Conservation (phyloP, 495 filamentous ascomycete genomes). For the Xylaria intraflava region DNA sequence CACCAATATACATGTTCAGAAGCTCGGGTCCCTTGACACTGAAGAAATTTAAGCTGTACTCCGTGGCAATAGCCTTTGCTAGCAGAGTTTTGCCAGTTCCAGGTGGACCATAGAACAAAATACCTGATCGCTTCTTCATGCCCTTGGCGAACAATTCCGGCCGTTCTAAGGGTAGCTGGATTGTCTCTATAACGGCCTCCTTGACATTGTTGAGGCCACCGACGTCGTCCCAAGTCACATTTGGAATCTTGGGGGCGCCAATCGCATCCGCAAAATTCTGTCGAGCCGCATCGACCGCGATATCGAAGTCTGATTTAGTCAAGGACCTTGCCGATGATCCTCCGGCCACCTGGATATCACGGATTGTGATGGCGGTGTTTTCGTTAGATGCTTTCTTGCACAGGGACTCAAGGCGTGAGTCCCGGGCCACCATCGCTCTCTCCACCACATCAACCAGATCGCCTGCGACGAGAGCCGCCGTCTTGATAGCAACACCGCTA, state of each 20-base stretch:
- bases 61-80: constrained; percentile 95
- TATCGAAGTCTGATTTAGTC: constrained; percentile 80
- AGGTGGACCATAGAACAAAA: constrained; percentile 95
- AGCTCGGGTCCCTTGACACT: constrained; percentile 95
- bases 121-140: constrained; percentile 97
- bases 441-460: constrained; percentile 93
- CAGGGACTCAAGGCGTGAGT: constrained; percentile 64
- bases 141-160: constrained; percentile 96
- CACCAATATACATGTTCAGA: constrained; percentile 99
- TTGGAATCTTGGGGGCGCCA: constrained; percentile 95
- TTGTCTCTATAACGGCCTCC: constrained; percentile 92
- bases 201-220: constrained; percentile 91
- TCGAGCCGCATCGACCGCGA: constrained; percentile 84
- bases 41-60: constrained; percentile 99
- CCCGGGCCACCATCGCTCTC: constrained; percentile 69
- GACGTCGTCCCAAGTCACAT: constrained; percentile 94
- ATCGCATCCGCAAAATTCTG: constrained; percentile 98
- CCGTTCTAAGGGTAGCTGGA: constrained; percentile 84
- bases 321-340: constrained; percentile 70
- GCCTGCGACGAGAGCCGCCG: constrained; percentile 88
- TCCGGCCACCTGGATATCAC: constrained; percentile 85
- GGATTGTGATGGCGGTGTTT: constrained; percentile 50
- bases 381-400: constrained; percentile 37
- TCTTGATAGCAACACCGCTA: constrained; percentile 79
- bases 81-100: constrained; percentile 96